phyloP scores from a whole-genome alignment of 495 filamentous ascomycete species.

The Physcia stellaris region DNA sequence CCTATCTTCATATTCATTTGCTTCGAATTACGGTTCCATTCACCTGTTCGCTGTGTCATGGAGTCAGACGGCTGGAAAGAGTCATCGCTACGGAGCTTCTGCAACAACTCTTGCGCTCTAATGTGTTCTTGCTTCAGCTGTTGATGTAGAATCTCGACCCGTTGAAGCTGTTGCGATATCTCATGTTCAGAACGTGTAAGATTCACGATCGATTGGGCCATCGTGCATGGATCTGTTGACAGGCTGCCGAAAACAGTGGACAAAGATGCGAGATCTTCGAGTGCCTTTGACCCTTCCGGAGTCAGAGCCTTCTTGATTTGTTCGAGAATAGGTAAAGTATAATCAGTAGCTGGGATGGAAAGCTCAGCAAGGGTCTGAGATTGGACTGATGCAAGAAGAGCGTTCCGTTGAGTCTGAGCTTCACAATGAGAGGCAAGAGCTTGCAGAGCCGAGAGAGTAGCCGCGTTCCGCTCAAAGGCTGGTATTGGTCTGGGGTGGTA shows the following conservation, averaged over 20 bases:
- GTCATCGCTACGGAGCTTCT: conserved; percentile 12
- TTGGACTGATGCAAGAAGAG: not conserved
- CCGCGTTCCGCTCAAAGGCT: conserved; percentile 69
- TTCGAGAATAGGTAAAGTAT: not conserved
- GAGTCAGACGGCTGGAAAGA: not conserved
- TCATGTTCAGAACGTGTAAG: conserved; percentile 2
- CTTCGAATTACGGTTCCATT: conserved; percentile 1
- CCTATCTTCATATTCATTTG: not conserved
- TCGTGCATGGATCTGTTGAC: not conserved
- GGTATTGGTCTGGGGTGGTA: conserved; percentile 49
- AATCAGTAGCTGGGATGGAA: not conserved
- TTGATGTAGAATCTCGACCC: conserved; percentile 16
- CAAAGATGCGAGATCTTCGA: not conserved
- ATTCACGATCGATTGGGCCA: not conserved
- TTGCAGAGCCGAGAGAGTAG: conserved; percentile 65
- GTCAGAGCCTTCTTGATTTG: conserved; percentile 1
- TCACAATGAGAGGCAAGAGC: conserved; percentile 41
- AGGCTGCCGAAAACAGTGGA: not conserved
- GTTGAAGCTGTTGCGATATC: conserved; percentile 14
- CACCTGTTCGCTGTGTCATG: not conserved
- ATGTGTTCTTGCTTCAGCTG: conserved; percentile 14
- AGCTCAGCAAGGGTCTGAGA: not conserved
- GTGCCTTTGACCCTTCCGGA: conserved; percentile 4
- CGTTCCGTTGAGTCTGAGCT: not conserved
- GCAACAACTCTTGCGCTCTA: conserved; percentile 15